Conservation (phyloP, 257 asterid species). For the Craterostigma plantagineum region DNA sequence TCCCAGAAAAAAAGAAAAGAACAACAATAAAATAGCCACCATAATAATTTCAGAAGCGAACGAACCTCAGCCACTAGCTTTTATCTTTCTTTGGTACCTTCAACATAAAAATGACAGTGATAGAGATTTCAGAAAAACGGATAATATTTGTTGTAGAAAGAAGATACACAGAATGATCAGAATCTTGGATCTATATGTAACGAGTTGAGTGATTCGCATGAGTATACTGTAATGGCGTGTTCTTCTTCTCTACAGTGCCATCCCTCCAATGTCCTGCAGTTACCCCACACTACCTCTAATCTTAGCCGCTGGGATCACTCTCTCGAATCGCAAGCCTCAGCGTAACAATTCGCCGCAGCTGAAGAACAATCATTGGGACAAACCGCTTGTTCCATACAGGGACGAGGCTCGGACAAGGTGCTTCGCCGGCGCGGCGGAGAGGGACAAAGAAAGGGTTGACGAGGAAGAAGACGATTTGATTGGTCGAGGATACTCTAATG, state of each 20-base stretch:
- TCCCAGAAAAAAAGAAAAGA: no score
- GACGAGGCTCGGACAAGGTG: slow-evolving; percentile 29
- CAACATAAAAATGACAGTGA: no score
- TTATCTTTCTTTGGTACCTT: no score
- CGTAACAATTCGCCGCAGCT: slow-evolving; percentile 17
- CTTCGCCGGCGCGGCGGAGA: slow-evolving; percentile 19
- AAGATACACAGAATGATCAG: no score
- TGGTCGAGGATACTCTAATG: slow-evolving; percentile 22
- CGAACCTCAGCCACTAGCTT: no score
- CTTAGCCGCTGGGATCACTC: slow-evolving; percentile 26
- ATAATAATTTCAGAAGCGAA: no score
- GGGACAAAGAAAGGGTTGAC: slow-evolving; percentile 16
- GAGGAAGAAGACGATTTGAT: slow-evolving; percentile 23
- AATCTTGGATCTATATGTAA: no score
- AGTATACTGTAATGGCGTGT: no score
- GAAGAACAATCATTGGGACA: slow-evolving; percentile 26
- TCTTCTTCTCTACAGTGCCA: slow-evolving; percentile 9
- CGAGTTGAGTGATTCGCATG: no score
- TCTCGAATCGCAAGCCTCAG: slow-evolving; percentile 24
- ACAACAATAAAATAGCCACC: no score
- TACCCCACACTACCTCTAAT: slow-evolving; percentile 30
- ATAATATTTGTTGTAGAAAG: no score
- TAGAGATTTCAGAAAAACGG: no score
- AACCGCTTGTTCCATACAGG: slow-evolving; percentile 16
- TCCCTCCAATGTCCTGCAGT: slow-evolving; percentile 29